phyloP scores from a whole-genome alignment of 1,284 basidiomycete species.

The Marasmius oreades region DNA sequence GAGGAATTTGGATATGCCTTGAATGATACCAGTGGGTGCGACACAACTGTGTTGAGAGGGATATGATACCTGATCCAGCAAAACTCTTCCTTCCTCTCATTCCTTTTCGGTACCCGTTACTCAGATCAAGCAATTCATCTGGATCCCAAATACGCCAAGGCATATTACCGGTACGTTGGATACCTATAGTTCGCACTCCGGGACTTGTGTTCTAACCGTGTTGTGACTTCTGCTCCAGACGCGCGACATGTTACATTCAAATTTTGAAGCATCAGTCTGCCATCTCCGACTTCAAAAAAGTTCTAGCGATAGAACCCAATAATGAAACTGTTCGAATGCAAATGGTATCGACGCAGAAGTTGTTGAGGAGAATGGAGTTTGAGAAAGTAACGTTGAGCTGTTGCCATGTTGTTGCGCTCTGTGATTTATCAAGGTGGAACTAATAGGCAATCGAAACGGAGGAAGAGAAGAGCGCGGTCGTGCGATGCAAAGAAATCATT shows the following conservation, averaged over 20 bases:
- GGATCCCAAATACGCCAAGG: constrained; percentile 90
- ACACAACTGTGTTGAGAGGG: neutral
- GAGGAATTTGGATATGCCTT: constrained; percentile 85
- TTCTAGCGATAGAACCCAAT: constrained; percentile 83
- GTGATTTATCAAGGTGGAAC: neutral
- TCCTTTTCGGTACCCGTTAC: constrained; percentile 5
- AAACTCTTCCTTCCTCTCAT: neutral
- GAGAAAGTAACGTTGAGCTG: constrained; percentile 61
- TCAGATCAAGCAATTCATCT: constrained; percentile 84
- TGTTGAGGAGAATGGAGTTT: constrained; percentile 83
- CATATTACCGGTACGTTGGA: constrained; percentile 69
- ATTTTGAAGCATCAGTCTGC: constrained; percentile 84
- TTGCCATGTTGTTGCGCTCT: neutral
- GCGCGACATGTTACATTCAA: constrained; percentile 90
- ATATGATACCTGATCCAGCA: neutral
- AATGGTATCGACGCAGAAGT: constrained; percentile 86
- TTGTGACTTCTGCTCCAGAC: constrained; percentile 45
- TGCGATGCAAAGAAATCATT: constrained; percentile 76
- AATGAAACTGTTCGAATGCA: constrained; percentile 83
- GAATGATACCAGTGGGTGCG: constrained; percentile 65
- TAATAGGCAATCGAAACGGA: constrained; percentile 89
- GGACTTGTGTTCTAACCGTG: neutral
- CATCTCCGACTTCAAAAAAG: constrained; percentile 83
- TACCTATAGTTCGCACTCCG: neutral
- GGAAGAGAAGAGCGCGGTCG: constrained; percentile 76